Evolutionary conservation across 1,284 basidiomycete species (phyloP), one percentile per base, ranked within the genome.

Genomic region (Ganoderma meredithae): DNA sequence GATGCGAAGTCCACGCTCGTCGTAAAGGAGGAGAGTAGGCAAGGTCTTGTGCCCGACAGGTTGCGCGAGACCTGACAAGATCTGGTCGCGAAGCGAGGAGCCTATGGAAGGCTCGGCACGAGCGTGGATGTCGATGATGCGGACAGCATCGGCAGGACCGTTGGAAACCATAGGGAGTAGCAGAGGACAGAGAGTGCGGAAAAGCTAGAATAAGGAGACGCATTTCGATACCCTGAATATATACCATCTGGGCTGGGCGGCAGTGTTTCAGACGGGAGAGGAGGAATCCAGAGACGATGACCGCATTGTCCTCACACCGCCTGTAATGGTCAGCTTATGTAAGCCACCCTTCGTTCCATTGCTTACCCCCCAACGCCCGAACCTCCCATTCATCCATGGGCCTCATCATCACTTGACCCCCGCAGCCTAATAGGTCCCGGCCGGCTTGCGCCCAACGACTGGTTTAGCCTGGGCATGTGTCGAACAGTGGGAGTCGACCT

Each of bases 21-120:
- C 90, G 80, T 98, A 98, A 12, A 98, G 85, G 17, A 98, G 86
- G 76, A 95, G 84, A 0, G 95, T 97, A 5, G 96, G 95, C 13
- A 98, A 81, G 19, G 86, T 85, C 77, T 90, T 92, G 71, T 86
- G 79, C 64, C 87, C 86, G 1, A 74, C 66, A 3, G 90, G 85
- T 31, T 81, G 83, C 62, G 79, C 80, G 22, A 95, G 84, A 9
- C 92, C 91, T 40, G 79, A 78, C 49, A 87, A 58, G 61, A 94
- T 84, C 58, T 88, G 79, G 53, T 82, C 76, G 27, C 80, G 76
- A 60, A 90, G 79, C 72, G 85, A 82, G 62, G 73, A 73, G 47
- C 77, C 77, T 65, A 68, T 74, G 60, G 79, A 63, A 44, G 67
- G 64, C 53, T 64, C 65, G 19, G 56, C 58, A 58, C 65, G 69